Conservation (phyloP, 148 eudicot species). For the Cornus florida region DNA sequence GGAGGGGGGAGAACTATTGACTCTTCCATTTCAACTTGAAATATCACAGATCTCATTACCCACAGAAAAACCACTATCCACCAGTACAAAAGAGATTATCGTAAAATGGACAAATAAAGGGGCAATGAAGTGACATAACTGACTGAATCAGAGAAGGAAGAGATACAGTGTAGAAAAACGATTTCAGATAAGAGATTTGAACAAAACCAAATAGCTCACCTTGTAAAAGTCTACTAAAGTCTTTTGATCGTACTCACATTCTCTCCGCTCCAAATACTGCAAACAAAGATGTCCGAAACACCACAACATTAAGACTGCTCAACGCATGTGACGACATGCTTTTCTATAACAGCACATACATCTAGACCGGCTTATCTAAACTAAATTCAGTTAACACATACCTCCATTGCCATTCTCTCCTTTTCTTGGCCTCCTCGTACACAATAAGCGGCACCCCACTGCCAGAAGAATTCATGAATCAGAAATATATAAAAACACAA, state of each 20-base stretch:
- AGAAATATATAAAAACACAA: not conserved
- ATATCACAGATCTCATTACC: too few relatives aligned
- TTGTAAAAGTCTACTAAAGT: slow-evolving; percentile 69
- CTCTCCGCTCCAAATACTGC: slow-evolving; percentile 87
- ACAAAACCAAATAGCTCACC: slow-evolving; percentile 34
- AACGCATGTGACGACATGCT: not conserved
- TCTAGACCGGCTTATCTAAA: not conserved
- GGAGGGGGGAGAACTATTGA: not conserved
- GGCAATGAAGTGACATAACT: too few relatives aligned
- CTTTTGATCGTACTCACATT: slow-evolving; percentile 88
- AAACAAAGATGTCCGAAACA: slow-evolving; percentile 14
- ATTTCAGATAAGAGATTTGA: not conserved
- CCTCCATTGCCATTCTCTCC: slow-evolving; percentile 81
- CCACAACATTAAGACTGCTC: not conserved
- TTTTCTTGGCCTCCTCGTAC: slow-evolving; percentile 77
- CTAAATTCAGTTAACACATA: slow-evolving; percentile 16
- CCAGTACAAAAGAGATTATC: too few relatives aligned
- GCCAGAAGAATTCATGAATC: slow-evolving; percentile 16
- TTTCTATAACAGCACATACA: not conserved
- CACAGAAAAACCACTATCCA: not conserved
- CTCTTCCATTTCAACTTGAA: too few relatives aligned
- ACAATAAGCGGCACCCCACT: slow-evolving; percentile 99
- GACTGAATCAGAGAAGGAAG: too few relatives aligned
- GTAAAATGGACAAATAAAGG: too few relatives aligned
- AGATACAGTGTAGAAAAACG: not conserved